phyloP scores from a whole-genome alignment of 2,329 filamentous ascomycete species.

The Pezizomycotina sp. region DNA sequence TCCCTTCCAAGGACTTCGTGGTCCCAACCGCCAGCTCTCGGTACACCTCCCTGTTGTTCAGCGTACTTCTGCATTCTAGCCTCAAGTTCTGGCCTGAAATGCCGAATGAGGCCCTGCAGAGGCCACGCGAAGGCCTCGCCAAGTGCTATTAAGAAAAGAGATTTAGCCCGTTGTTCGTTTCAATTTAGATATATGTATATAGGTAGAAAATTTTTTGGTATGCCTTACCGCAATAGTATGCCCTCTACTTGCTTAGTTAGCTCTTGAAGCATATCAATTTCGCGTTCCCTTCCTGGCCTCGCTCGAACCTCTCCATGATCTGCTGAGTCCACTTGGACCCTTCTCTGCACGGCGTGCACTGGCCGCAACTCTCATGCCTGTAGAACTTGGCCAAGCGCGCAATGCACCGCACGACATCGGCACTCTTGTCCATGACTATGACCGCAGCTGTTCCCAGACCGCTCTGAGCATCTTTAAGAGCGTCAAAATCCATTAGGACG shows the following conservation, averaged over 20 bases:
- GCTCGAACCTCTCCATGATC: constrained; percentile 94
- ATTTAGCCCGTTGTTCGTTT: too few relatives aligned
- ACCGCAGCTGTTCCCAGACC: constrained; percentile 94
- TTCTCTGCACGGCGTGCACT: constrained; percentile 98
- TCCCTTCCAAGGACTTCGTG: constrained; percentile 62
- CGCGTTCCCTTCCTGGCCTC: constrained; percentile 73
- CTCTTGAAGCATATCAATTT: constrained; percentile 99
- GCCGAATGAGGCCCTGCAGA: constrained; percentile 90
- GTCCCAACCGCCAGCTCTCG: constrained; percentile 76
- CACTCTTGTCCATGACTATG: constrained; percentile 97
- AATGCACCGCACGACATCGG: constrained; percentile 89
- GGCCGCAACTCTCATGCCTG: constrained; percentile 92
- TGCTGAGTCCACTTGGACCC: constrained; percentile 98
- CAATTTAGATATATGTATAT: too few relatives aligned
- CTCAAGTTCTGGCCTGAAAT: constrained; percentile 94
- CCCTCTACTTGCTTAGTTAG: constrained; percentile 98
- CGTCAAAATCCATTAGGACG: constrained; percentile 98
- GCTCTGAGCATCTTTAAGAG: constrained; percentile 91
- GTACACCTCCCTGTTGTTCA: constrained; percentile 51
- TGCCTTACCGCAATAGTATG: constrained; percentile 88
- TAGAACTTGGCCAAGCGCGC: constrained; percentile 90
- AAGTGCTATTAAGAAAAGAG: too few relatives aligned
- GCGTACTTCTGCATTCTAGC: constrained; percentile 72
- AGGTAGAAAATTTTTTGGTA: not conserved
- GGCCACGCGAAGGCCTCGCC: constrained; percentile 98